phyloP scores from a whole-genome alignment of 441 rosid genomes.

The Syzygium syzygioides region DNA sequence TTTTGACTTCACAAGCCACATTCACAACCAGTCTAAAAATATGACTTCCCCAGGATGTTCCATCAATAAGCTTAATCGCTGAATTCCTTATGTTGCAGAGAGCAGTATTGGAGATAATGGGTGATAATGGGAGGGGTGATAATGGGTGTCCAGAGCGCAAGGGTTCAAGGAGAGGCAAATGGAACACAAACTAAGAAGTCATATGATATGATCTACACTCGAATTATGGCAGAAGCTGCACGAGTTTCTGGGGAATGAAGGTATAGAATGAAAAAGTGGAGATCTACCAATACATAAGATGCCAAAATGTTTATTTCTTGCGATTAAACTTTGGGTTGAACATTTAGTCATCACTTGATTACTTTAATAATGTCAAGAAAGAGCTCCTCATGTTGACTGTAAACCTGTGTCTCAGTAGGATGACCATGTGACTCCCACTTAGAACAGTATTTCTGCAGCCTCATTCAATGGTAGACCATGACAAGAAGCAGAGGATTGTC shows the following conservation, averaged over 20 bases:
- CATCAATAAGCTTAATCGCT: not conserved
- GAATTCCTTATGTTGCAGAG: not conserved
- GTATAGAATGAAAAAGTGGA: not conserved
- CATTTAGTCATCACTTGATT: not conserved
- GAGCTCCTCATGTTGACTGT: not conserved
- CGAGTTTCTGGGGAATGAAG: not conserved
- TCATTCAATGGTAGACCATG: not conserved
- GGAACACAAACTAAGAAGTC: not conserved
- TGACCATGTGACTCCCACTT: not conserved
- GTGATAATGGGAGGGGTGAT: not conserved
- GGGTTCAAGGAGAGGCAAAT: not conserved
- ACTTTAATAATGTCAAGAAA: not conserved
- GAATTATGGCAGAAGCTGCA: not conserved
- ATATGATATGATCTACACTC: not conserved
- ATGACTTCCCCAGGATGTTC: not conserved
- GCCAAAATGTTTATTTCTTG: not conserved
- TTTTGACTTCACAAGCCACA: not conserved
- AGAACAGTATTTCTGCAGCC: not conserved
- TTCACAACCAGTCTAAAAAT: not conserved
- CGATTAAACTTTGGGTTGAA: not conserved
- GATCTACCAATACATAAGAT: not conserved
- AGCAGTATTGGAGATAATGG: not conserved
- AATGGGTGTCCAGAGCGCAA: not conserved
- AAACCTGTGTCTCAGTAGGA: not conserved
- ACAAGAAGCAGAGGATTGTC: not conserved